phyloP scores from a whole-genome alignment of 2,329 filamentous ascomycete genomes.

The Xylaria sp. region DNA sequence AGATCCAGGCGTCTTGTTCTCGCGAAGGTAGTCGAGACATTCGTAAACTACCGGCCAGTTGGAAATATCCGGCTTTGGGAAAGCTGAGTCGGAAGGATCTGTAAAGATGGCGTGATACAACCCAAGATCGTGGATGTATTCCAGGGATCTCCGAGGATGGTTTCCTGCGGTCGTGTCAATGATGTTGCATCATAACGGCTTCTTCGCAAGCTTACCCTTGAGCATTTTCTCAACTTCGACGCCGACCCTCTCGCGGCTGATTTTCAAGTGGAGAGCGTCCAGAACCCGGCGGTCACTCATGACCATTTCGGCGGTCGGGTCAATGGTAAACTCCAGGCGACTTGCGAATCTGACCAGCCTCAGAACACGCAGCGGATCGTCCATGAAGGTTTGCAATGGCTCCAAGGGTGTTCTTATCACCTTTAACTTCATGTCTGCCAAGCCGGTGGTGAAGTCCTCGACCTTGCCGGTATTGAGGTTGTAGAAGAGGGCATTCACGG shows the following conservation, averaged over 20 bases:
- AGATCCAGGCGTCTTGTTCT: conserved; percentile 48
- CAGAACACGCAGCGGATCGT: conserved; percentile 87
- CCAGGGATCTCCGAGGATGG: conserved; percentile 31
- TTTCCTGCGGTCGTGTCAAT: conserved; percentile 30
- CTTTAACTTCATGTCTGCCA: conserved; percentile 71
- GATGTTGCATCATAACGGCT: neutral
- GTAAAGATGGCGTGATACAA: conserved; percentile 77
- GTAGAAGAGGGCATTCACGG: conserved; percentile 94
- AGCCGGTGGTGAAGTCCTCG: conserved; percentile 84
- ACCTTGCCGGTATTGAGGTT: conserved; percentile 79
- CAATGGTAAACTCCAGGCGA: conserved; percentile 78
- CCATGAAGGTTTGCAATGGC: conserved; percentile 89
- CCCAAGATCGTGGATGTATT: conserved; percentile 65
- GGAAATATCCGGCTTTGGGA: conserved; percentile 57
- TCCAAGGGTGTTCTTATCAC: conserved; percentile 85
- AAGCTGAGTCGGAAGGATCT: conserved; percentile 60
- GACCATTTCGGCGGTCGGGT: conserved; percentile 64
- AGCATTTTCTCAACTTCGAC: conserved; percentile 92
- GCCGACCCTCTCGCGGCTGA: conserved; percentile 87
- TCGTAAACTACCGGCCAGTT: conserved; percentile 68
- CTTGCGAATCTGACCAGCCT: conserved; percentile 90
- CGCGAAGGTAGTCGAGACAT: conserved; percentile 57
- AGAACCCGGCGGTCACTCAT: conserved; percentile 84
- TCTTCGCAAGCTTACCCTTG: conserved; percentile 55
- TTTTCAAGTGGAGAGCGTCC: conserved; percentile 79